Evolutionary conservation across 805 yeast species (phyloP).

Genomic region (Candida ipomoeae): DNA sequence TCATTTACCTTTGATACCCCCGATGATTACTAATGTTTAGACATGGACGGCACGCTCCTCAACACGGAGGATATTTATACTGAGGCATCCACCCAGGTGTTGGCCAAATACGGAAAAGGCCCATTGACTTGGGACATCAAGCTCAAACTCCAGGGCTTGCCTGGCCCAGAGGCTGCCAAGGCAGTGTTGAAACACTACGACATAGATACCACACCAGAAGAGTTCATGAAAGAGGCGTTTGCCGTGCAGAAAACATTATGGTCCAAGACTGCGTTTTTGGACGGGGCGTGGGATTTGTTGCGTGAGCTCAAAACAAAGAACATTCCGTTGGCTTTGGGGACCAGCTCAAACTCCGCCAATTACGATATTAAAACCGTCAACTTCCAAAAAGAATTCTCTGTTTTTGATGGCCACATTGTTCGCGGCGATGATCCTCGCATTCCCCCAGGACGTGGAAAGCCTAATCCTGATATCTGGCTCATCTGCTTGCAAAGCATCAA

Average conservation of each 20-base stretch:
- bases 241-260: conserved; percentile 57
- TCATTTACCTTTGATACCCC: background rate
- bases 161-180: conserved; percentile 72
- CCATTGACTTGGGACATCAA: conserved; percentile 89
- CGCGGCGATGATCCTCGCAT: conserved; percentile 88
- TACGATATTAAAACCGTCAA: conserved; percentile 72
- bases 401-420: conserved; percentile 62
- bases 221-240: conserved; percentile 50
- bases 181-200: conserved; percentile 60
- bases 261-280: conserved; percentile 63
- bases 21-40: conserved; percentile 27
- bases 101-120: conserved; percentile 69
- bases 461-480: conserved; percentile 89
- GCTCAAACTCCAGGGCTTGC: conserved; percentile 82
- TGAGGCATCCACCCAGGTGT: conserved; percentile 60
- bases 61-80: conserved; percentile 94
- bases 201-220: conserved; percentile 59
- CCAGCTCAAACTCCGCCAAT: conserved; percentile 67
- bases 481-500: conserved; percentile 73
- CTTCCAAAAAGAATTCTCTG: conserved; percentile 55
- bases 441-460: conserved; percentile 86
- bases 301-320: conserved; percentile 44
- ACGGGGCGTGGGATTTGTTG: conserved; percentile 79
- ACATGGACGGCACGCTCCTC: conserved; percentile 93
- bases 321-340: conserved; percentile 86